Evolutionary conservation across 2,329 filamentous ascomycete species (phyloP).

Genomic region (Fragosphaeria purpurea): DNA sequence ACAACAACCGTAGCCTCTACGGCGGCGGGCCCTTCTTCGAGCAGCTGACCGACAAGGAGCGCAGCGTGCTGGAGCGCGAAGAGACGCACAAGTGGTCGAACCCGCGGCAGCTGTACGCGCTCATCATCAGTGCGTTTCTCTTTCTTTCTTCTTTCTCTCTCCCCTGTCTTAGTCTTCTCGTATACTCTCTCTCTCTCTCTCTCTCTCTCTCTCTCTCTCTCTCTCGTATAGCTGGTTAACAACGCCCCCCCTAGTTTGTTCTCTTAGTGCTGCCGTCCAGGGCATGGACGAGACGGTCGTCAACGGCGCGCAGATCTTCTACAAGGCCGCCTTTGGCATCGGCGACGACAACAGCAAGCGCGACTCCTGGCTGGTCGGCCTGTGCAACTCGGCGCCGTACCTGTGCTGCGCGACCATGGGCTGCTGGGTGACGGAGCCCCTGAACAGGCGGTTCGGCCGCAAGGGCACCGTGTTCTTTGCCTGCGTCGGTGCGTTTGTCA

Average conservation of each 20-base stretch:
- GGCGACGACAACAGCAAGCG: conserved; percentile 35
- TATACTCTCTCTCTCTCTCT: not conserved
- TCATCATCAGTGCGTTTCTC: conserved; percentile 40
- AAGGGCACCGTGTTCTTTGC: conserved; percentile 62
- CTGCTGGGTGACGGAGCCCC: conserved; percentile 64
- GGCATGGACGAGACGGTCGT: conserved; percentile 64
- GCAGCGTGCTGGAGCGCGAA: conserved; percentile 47
- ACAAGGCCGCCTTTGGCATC: conserved; percentile 51
- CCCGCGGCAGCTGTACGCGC: conserved; percentile 52
- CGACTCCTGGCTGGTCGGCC: conserved; percentile 47
- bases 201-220: not conserved
- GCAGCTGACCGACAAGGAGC: conserved; percentile 49
- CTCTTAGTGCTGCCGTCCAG: conserved; percentile 59
- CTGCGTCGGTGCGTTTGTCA: conserved; percentile 34
- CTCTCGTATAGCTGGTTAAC: no score
- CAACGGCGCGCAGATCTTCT: conserved; percentile 59
- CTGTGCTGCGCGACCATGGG: conserved; percentile 59
- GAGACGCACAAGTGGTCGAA: conserved; percentile 60
- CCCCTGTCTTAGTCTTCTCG: not conserved
- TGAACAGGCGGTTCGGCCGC: conserved; percentile 61
- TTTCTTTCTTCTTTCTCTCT: not conserved
- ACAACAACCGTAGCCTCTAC: not conserved
- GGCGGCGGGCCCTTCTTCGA: conserved; percentile 15
- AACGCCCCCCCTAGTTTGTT: conserved; percentile 35
- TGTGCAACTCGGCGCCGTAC: conserved; percentile 52